Percentiles rank a stretch among this genome's conserved stretches.
phyloP scores from a whole-genome alignment of 257 asterid species.

The Solanum sejunctum region DNA sequence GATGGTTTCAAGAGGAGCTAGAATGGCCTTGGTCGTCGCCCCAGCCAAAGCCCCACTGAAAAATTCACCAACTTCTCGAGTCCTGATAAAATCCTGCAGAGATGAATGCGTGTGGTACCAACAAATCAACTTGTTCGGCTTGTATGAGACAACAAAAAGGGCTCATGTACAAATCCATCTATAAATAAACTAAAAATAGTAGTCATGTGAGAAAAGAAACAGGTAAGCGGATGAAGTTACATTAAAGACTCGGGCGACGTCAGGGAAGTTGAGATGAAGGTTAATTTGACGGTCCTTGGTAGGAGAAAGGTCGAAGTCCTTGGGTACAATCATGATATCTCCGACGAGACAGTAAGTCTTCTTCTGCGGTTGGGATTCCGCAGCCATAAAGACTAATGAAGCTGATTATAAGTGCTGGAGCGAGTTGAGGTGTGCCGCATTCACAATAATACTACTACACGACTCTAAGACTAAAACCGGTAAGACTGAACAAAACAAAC shows the following conservation, averaged over 20 bases:
- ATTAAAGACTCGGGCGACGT: conserved; percentile 38
- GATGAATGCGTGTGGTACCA: not conserved
- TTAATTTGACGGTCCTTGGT: conserved; percentile 13
- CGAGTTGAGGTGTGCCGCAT: not conserved
- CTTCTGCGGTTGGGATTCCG: conserved; percentile 42
- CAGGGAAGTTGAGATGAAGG: conserved; percentile 19
- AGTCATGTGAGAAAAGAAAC: not conserved
- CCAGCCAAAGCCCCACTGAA: conserved; percentile 94
- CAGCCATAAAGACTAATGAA: not conserved
- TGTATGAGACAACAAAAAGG: not conserved
- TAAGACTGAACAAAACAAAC: not conserved
- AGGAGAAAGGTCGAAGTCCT: conserved; percentile 35
- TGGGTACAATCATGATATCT: conserved; percentile 24
- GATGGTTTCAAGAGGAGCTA: conserved; percentile 97
- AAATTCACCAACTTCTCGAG: conserved; percentile 82
- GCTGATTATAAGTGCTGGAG: not conserved
- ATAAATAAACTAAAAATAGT: not conserved
- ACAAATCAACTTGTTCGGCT: not conserved
- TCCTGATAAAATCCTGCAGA: conserved; percentile 31
- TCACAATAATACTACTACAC: not conserved
- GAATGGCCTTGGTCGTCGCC: conserved; percentile 95
- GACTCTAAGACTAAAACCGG: not conserved
- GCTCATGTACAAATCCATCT: not conserved
- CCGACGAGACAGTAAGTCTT: conserved; percentile 41
- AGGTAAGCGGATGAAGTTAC: conserved; percentile 1